phyloP scores from a whole-genome alignment of 2,329 filamentous ascomycete genomes.

The Paracamarosporium sp. region DNA sequence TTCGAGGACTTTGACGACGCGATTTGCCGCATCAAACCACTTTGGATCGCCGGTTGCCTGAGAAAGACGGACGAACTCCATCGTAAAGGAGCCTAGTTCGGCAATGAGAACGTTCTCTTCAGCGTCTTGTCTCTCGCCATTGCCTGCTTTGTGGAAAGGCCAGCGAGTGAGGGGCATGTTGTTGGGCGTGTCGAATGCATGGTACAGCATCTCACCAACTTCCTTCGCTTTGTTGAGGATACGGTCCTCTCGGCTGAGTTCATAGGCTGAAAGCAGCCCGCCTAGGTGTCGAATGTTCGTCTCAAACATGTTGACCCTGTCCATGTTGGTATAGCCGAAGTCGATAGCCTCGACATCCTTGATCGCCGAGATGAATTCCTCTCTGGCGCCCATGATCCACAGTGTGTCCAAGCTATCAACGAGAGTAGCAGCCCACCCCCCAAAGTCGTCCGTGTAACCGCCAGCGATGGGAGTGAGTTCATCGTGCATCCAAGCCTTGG shows the following conservation, averaged over 20 bases:
- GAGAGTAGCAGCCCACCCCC: constrained; percentile 56
- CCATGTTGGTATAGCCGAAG: constrained; percentile 47
- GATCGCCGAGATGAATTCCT: constrained; percentile 56
- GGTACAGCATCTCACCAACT: constrained; percentile 80
- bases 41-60: constrained; percentile 53
- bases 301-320: constrained; percentile 57
- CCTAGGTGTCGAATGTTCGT: constrained; percentile 80
- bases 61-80: constrained; percentile 58
- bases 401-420: constrained; percentile 56
- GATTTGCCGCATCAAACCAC: constrained; percentile 55
- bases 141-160: constrained; percentile 48
- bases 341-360: constrained; percentile 52
- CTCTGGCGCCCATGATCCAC: constrained; percentile 56
- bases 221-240: constrained; percentile 80
- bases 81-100: constrained; percentile 55
- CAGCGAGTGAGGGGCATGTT: constrained; percentile 74
- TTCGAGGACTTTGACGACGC: constrained; percentile 51
- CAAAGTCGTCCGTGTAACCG: constrained; percentile 49
- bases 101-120: constrained; percentile 52
- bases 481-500: constrained; percentile 57
- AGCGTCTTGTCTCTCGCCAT: constrained; percentile 48
- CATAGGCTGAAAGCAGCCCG: constrained; percentile 83
- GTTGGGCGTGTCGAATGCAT: constrained; percentile 90
- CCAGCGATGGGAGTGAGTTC: constrained; percentile 55
- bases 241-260: constrained; percentile 77